Conservation (phyloP, 1,139 yeast species). For the Geotrichum bryndzae region DNA sequence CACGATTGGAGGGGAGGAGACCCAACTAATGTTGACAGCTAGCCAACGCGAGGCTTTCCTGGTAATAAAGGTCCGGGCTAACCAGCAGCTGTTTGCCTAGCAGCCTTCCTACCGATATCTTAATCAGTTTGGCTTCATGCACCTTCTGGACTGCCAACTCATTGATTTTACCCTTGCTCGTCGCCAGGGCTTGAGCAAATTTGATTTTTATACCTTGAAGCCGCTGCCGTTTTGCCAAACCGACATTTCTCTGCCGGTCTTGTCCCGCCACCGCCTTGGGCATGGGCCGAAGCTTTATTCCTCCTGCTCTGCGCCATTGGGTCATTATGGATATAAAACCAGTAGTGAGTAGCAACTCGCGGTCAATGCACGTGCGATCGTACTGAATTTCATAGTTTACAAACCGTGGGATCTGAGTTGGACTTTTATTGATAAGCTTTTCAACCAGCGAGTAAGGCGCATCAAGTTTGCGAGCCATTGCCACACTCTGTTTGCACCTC, state of each 20-base stretch:
- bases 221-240: too few relatives aligned
- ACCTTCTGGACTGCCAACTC: not conserved
- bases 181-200: slow-evolving; percentile 1
- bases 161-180: slow-evolving; percentile 6
- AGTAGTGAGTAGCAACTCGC: slow-evolving; percentile 20
- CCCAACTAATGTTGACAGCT: too few relatives aligned
- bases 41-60: too few relatives aligned
- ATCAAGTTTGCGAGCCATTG: slow-evolving; percentile 10
- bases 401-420: not conserved
- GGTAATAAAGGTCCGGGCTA: too few relatives aligned
- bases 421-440: not conserved
- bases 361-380: slow-evolving; percentile 18
- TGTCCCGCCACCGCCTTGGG: not conserved
- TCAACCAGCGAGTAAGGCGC: not conserved
- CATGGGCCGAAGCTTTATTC: not conserved
- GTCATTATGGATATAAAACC: slow-evolving; percentile 23
- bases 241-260: not conserved
- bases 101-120: not conserved
- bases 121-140: slow-evolving; percentile 1
- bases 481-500: slow-evolving; percentile 14
- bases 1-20: too few relatives aligned
- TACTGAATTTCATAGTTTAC: slow-evolving; percentile 21
- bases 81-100: too few relatives aligned
- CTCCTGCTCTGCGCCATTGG: slow-evolving; percentile 17
- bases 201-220: not conserved